Evolutionary conservation across 441 rosid species (phyloP).

Genomic region (Jatropha podagrica): DNA sequence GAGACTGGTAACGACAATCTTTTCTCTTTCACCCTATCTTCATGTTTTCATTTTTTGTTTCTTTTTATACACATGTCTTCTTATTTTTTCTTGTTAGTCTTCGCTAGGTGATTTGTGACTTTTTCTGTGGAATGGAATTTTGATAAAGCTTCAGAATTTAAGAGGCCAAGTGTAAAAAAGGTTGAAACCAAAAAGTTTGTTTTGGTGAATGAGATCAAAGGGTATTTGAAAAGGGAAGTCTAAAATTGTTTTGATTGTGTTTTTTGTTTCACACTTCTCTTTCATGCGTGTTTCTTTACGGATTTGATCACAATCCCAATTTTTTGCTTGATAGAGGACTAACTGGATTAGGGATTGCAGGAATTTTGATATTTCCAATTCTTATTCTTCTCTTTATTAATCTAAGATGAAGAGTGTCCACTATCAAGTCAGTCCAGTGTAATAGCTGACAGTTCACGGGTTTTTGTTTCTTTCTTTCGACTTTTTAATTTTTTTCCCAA

Average conservation of each 20-base stretch:
- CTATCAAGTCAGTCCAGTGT: not conserved
- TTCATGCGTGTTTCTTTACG: not conserved
- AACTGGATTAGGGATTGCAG: not conserved
- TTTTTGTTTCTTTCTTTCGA: not conserved
- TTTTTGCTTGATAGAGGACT: slow-evolving; percentile 13
- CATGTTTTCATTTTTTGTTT: not conserved
- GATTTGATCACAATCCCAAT: slow-evolving; percentile 6
- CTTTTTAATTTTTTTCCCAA: not conserved
- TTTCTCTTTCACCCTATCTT: slow-evolving; percentile 10
- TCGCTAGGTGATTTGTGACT: not conserved
- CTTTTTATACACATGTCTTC: not conserved
- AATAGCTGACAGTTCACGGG: not conserved
- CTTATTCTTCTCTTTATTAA: not conserved
- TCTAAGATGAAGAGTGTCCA: not conserved
- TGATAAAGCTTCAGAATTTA: not conserved
- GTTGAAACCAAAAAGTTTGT: not conserved
- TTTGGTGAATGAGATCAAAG: not conserved
- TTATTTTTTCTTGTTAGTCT: not conserved
- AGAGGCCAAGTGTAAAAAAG: not conserved
- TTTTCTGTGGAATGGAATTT: not conserved
- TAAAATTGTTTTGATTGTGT: not conserved
- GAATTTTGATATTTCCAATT: not conserved
- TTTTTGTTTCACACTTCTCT: too few species aligned
- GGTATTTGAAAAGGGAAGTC: not conserved
- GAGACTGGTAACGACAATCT: slow-evolving; percentile 57